phyloP scores from a whole-genome alignment of 2,329 filamentous ascomycete species.

The Volutella citrinella region DNA sequence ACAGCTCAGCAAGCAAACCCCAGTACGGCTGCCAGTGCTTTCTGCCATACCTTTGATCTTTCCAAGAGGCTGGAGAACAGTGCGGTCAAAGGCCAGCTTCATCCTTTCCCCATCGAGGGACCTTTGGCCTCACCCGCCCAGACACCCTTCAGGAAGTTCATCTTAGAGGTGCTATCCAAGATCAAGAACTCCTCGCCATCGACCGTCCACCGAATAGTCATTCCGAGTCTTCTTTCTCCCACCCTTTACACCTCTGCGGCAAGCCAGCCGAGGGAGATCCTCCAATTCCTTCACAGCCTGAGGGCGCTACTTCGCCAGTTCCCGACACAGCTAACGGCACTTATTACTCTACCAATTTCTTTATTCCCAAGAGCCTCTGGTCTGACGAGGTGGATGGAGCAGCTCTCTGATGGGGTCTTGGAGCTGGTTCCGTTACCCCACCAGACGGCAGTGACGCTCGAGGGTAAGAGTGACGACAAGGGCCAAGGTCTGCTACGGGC shows the following conservation, averaged over 20 bases:
- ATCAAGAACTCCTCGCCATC: conserved; percentile 56
- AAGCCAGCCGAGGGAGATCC: conserved; percentile 66
- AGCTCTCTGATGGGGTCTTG: conserved; percentile 79
- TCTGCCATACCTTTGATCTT: conserved; percentile 73
- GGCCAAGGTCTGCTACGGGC: conserved; percentile 84
- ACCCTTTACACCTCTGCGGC: conserved; percentile 71
- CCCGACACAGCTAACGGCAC: conserved; percentile 61
- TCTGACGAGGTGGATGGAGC: conserved; percentile 80
- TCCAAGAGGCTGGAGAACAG: conserved; percentile 57
- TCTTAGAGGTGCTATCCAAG: conserved; percentile 54
- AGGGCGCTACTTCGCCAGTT: conserved; percentile 71
- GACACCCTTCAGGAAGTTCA: conserved; percentile 56
- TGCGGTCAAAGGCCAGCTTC: conserved; percentile 48
- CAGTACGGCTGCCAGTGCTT: conserved; percentile 34
- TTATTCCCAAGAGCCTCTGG: conserved; percentile 75
- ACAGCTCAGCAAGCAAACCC: too few relatives aligned
- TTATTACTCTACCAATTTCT: conserved; percentile 75
- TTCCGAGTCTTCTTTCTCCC: conserved; percentile 87
- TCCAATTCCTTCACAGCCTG: conserved; percentile 79
- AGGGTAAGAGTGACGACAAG: conserved; percentile 59
- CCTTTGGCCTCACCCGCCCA: conserved; percentile 19
- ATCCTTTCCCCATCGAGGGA: conserved; percentile 45
- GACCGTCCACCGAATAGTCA: conserved; percentile 73
- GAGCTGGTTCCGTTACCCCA: conserved; percentile 72
- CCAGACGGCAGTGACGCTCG: conserved; percentile 52